Conservation (phyloP, 2,329 filamentous ascomycete species). For the Hymenoscyphus occultus region DNA sequence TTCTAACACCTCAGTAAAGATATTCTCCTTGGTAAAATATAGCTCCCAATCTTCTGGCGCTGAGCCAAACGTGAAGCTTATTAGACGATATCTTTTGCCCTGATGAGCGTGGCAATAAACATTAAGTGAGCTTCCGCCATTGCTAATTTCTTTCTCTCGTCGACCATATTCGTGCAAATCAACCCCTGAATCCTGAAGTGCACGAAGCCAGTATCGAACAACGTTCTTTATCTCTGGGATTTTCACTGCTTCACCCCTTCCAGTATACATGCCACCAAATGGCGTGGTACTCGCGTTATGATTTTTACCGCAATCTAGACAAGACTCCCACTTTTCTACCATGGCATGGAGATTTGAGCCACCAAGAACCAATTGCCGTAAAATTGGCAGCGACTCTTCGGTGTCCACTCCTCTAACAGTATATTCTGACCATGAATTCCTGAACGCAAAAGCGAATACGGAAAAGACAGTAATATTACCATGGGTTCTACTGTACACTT, state of each 20-base stretch:
- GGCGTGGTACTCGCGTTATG: not conserved
- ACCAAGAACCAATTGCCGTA: not conserved
- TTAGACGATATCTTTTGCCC: not conserved
- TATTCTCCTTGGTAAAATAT: constrained; percentile 3
- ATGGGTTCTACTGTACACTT: no score
- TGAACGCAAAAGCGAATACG: no score
- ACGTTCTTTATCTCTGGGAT: not conserved
- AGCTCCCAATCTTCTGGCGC: constrained; percentile 10
- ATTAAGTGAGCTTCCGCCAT: no score
- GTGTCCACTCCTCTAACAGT: no score
- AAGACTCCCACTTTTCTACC: rapidly evolving
- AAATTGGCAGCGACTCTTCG: not conserved
- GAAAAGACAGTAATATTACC: no score
- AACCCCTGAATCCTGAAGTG: not conserved
- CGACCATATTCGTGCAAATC: not conserved
- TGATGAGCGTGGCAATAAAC: no score
- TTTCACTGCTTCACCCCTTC: not conserved
- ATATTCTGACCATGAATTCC: not conserved
- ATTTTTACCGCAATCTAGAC: not conserved
- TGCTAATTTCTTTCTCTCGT: not conserved
- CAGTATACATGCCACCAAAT: not conserved
- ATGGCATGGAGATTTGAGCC: not conserved
- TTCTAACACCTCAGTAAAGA: not conserved
- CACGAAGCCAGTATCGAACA: not conserved
- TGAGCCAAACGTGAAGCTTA: not conserved